Percentiles rank a stretch among this genome's conserved stretches.
These are phyloP conservation scores for Babesia bovis DNA, from an alignment of 169 alveolate genomes.

Conservation along the genomic window DNA sequence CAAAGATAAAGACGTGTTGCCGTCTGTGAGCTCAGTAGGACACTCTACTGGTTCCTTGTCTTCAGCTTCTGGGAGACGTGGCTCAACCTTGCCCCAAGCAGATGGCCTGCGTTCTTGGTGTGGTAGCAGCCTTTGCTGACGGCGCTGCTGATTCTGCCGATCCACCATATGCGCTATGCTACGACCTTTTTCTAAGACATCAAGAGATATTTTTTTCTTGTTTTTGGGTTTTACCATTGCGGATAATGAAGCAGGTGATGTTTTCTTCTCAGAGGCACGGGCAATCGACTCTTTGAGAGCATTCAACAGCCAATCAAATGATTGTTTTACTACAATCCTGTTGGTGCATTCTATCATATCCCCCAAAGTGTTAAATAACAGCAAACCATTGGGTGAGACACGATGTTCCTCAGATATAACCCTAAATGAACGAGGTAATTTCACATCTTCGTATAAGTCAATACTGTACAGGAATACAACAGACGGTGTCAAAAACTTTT, in stretches of 20 bases:
- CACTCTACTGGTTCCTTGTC: not conserved
- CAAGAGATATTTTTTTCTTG: not conserved
- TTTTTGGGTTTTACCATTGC: slow-evolving; percentile 36
- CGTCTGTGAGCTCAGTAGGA: not conserved
- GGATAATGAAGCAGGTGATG: slow-evolving; percentile 34
- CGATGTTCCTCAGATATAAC: slow-evolving; percentile 23
- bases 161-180: slow-evolving; percentile 27
- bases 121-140: not conserved
- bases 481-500: slow-evolving; percentile 12
- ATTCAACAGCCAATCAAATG: slow-evolving; percentile 28
- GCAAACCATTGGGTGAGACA: slow-evolving; percentile 38
- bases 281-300: slow-evolving; percentile 6
- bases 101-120: not conserved
- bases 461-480: slow-evolving; percentile 41
- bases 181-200: slow-evolving; percentile 34
- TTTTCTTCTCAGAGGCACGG: not conserved
- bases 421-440: not conserved
- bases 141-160: slow-evolving; percentile 23
- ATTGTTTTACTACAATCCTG: slow-evolving; percentile 43
- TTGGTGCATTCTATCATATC: slow-evolving; percentile 32
- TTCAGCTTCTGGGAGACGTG: not conserved
- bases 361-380: slow-evolving; percentile 20
- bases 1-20: not conserved
- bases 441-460: slow-evolving; percentile 30
- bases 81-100: slow-evolving; percentile 4